Evolutionary conservation across 164 flowering plant species (phyloP), one percentile per base, ranked within the genome.

Genomic region (Sextonia rubra): DNA sequence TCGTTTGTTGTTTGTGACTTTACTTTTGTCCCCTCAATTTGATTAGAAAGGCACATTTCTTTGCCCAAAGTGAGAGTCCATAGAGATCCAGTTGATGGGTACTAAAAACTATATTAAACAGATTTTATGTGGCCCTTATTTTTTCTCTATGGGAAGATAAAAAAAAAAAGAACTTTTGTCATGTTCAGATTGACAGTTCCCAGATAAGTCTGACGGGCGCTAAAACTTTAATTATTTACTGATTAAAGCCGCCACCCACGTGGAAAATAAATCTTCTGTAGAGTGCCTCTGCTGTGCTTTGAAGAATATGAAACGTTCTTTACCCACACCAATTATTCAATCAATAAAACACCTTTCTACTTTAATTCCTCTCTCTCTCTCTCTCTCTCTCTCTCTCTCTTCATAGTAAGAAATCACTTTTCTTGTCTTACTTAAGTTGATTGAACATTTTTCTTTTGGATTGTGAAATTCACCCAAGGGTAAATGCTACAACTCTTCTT

Each of bases 41-140:
- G 58, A 52, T 18, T 5, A 52, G 30, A 64, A 71, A 66, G 47
- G 70, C 20, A 22, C 70, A 64, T 65, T 55, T 75, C 77, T 70
- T 76, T 76, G 55, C 75, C 56, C 75, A 72, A 72, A 27, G 26
- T 64, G 75, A 68, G 75, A 71, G 75, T 74, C 74, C 77, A 77
- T 25, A 78, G 77, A 75, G 64, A 63, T 78, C 25, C 52, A 27
- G 12, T 9, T 64, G 44, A 29, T 27, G 23, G 44, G 69, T 22
- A 29, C n/a, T 44, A 20, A 66, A 52, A 52, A 15, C 58, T 15
- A 15, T 52, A 15, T 52, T 20, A 4, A 52, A 15, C n/a, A 52
- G n/a, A 15, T 20, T 52, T 20, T 17, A 20, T 3, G 4, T 52
- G 58, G 20, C 58, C 17, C 58, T 20, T 20, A 3, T 52, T 55